A percentile compares a stretch with the other conserved stretches of the same genome.
Conservation (phyloP, 2,329 filamentous ascomycete genomes). For the Fonsecaea nubica region DNA sequence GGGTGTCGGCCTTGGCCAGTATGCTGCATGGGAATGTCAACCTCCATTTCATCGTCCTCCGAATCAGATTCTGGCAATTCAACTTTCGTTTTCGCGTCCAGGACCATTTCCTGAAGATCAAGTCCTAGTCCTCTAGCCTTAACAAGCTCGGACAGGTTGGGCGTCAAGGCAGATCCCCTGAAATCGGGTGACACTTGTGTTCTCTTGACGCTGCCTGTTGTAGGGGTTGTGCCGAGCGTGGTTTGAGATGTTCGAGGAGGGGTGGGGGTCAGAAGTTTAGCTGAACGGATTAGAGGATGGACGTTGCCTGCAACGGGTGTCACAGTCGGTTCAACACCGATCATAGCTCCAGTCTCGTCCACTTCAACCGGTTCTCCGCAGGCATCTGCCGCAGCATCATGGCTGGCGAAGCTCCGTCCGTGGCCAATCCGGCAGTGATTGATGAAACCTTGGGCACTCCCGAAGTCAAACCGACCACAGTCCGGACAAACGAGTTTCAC, state of each 20-base stretch:
- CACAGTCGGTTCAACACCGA: conserved; percentile 46
- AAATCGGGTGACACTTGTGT: conserved; percentile 35
- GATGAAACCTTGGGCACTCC: conserved; percentile 97
- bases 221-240: background rate
- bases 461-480: conserved; percentile 89
- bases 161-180: conserved; percentile 54
- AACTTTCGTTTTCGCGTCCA: conserved; percentile 58
- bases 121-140: conserved; percentile 66
- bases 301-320: conserved; percentile 58
- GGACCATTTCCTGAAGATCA: conserved; percentile 64
- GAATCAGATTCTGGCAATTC: conserved; percentile 50
- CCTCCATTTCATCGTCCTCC: conserved; percentile 46
- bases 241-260: conserved; percentile 23
- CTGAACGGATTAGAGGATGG: conserved; percentile 66
- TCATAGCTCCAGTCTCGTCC: conserved; percentile 61
- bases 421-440: conserved; percentile 98
- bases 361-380: conserved; percentile 83
- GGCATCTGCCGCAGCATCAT: conserved; percentile 88
- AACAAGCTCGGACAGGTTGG: conserved; percentile 71
- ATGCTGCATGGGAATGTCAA: conserved; percentile 40
- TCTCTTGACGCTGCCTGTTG: background rate
- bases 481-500: conserved; percentile 91
- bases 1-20: conserved; percentile 34
- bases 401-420: conserved; percentile 89
- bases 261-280: conserved; percentile 53